Evolutionary conservation across 1,284 basidiomycete species (phyloP).

Genomic region (Trametes versicolor): DNA sequence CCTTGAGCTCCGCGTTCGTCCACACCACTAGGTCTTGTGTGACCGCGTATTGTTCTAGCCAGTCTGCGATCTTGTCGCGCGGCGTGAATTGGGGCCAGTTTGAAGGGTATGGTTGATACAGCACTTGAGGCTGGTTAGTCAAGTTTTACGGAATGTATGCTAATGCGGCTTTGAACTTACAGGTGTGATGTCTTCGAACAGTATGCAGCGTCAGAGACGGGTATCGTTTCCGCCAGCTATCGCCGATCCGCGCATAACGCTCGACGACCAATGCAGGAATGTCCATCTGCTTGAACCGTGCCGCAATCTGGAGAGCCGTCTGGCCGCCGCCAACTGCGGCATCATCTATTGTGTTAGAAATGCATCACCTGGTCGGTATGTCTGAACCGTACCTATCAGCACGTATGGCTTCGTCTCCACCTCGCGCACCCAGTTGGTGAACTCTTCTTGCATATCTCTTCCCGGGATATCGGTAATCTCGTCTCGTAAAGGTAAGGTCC

Average conservation of each 20-base stretch:
- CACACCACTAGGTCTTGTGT: slow-evolving; percentile 71
- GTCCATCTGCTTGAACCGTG: slow-evolving; percentile 62
- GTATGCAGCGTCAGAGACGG: slow-evolving; percentile 60
- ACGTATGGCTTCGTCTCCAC: slow-evolving; percentile 42
- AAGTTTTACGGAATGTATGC: neutral
- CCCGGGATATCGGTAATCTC: slow-evolving; percentile 29
- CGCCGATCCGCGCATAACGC: slow-evolving; percentile 55
- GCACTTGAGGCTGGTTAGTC: slow-evolving; percentile 43
- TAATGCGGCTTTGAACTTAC: slow-evolving; percentile 38
- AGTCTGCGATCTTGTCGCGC: slow-evolving; percentile 61
- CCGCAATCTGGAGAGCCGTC: slow-evolving; percentile 60
- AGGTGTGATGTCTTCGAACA: slow-evolving; percentile 46
- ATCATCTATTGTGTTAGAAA: neutral
- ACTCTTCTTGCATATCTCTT: slow-evolving; percentile 33
- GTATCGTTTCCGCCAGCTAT: slow-evolving; percentile 65
- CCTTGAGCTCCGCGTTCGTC: slow-evolving; percentile 58
- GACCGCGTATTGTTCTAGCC: slow-evolving; percentile 71
- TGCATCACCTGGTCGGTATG: neutral
- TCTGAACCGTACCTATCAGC: slow-evolving; percentile 36
- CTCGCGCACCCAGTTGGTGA: slow-evolving; percentile 28
- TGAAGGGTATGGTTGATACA: slow-evolving; percentile 46
- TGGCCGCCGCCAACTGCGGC: slow-evolving; percentile 62
- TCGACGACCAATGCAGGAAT: slow-evolving; percentile 61
- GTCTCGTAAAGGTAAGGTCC: slow-evolving; percentile 25
- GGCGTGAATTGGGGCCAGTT: slow-evolving; percentile 45